A percentile compares a stretch with the other conserved stretches of the same genome.
phyloP scores from a whole-genome alignment of 305 asterid genomes.

The Fraxinus floribunda region DNA sequence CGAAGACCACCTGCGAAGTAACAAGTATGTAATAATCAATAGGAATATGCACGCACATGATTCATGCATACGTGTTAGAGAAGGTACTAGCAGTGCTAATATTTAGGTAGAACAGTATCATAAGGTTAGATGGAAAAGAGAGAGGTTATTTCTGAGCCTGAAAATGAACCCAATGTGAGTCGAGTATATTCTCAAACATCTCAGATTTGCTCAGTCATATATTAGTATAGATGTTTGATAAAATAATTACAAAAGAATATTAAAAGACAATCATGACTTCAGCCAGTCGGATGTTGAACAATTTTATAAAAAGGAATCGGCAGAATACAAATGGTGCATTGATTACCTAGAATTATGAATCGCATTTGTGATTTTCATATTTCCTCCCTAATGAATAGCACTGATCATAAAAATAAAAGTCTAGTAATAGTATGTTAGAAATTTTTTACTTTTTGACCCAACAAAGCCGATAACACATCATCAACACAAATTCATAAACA shows the following conservation, averaged over 20 bases:
- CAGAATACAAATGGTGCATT: neutral
- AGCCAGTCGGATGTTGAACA: neutral
- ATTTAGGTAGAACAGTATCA: neutral
- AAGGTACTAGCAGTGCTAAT: neutral
- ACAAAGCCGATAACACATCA: neutral
- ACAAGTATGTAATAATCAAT: neutral
- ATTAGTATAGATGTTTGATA: neutral
- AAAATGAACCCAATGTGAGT: neutral
- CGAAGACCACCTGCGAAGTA: conserved; percentile 36
- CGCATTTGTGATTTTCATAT: neutral
- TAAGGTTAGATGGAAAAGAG: neutral
- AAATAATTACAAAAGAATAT: neutral
- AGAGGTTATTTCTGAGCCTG: neutral
- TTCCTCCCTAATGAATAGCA: neutral
- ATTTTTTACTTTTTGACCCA: neutral
- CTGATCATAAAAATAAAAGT: neutral
- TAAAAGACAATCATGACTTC: neutral
- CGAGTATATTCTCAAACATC: neutral
- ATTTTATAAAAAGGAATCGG: neutral
- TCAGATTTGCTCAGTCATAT: neutral
- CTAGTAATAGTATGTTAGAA: neutral
- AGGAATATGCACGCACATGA: neutral
- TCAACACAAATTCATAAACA: neutral
- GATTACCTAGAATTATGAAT: neutral
- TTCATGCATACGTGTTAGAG: neutral